Conservation (phyloP, 352 stramenopile species). For the Phytopythium helicoides region DNA sequence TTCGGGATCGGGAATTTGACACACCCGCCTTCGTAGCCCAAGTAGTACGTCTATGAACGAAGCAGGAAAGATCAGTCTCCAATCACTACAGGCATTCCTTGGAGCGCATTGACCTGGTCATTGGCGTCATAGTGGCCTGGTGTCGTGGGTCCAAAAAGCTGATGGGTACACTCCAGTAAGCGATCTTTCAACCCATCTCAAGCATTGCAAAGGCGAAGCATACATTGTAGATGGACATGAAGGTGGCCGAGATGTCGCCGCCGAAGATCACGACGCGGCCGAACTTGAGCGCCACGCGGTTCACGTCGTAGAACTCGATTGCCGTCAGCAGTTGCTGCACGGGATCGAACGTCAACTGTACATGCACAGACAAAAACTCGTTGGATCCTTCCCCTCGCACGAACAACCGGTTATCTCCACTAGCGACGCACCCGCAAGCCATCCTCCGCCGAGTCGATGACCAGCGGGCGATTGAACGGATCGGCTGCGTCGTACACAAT, state of each 20-base stretch:
- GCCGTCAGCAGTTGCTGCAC: conserved; percentile 62
- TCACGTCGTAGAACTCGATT: conserved; percentile 82
- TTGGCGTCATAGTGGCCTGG: conserved; percentile 65
- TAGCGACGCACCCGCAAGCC: conserved; percentile 43
- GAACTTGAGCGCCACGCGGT: conserved; percentile 75
- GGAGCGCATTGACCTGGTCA: conserved; percentile 38
- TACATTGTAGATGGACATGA: conserved; percentile 89
- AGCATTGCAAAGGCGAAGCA: neutral
- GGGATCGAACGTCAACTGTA: conserved; percentile 65
- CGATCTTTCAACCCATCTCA: neutral
- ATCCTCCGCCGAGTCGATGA: conserved; percentile 71
- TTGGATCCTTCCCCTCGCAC: neutral
- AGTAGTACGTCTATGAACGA: conserved; percentile 75
- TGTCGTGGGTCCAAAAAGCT: conserved; percentile 87
- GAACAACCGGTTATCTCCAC: neutral
- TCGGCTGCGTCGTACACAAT: conserved; percentile 71
- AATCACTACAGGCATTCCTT: neutral
- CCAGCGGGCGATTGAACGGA: conserved; percentile 56
- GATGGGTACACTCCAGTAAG: neutral
- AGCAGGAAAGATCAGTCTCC: too few species aligned
- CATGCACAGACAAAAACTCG: neutral
- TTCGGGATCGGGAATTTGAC: conserved; percentile 78
- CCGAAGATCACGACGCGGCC: conserved; percentile 83
- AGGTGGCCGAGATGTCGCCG: conserved; percentile 70
- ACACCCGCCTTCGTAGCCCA: conserved; percentile 69